phyloP scores from a whole-genome alignment of 192 early-diverging fungal species.

The Phlyctochytrium arcticum region DNA sequence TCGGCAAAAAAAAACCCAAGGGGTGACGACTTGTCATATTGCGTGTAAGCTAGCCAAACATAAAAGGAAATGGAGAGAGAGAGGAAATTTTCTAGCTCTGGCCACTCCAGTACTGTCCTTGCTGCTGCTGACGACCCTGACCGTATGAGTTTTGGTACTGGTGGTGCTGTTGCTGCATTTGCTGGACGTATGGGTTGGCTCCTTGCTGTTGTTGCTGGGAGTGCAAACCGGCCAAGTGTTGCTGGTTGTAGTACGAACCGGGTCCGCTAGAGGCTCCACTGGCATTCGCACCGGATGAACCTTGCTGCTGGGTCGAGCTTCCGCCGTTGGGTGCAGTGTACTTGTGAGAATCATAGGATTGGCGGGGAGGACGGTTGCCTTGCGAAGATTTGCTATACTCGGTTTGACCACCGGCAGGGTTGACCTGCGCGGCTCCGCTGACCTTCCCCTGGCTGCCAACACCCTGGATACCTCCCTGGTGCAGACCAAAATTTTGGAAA shows the following conservation, averaged over 20 bases:
- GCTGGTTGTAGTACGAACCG: conserved; percentile 30
- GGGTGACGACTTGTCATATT: too few relatives aligned
- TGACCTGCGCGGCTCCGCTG: background rate
- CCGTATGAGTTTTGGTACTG: conserved; percentile 17
- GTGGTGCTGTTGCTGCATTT: conserved; percentile 9
- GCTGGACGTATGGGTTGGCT: background rate
- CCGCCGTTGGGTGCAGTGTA: background rate
- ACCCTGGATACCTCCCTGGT: background rate
- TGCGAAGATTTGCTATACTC: background rate
- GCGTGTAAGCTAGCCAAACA: too few relatives aligned
- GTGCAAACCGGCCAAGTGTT: conserved; percentile 9
- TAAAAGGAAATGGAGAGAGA: too few relatives aligned
- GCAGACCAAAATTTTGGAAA: conserved; percentile 5
- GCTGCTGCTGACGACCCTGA: background rate
- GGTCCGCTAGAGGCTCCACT: background rate
- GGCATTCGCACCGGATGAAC: background rate
- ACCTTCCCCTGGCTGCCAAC: background rate
- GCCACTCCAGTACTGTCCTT: conserved; percentile 36
- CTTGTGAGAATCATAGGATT: conserved; percentile 14
- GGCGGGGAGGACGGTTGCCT: conserved; percentile 6
- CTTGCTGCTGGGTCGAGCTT: background rate
- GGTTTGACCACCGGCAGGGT: background rate
- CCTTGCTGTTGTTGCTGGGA: background rate
- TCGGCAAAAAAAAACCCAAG: too few relatives aligned
- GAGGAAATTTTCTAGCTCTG: conserved; percentile 30